A percentile compares a stretch with the other conserved stretches of the same genome.
These are phyloP conservation scores for Fraxinus angustifolia DNA, from an alignment of 305 asterid species.

Conservation along the genomic window DNA sequence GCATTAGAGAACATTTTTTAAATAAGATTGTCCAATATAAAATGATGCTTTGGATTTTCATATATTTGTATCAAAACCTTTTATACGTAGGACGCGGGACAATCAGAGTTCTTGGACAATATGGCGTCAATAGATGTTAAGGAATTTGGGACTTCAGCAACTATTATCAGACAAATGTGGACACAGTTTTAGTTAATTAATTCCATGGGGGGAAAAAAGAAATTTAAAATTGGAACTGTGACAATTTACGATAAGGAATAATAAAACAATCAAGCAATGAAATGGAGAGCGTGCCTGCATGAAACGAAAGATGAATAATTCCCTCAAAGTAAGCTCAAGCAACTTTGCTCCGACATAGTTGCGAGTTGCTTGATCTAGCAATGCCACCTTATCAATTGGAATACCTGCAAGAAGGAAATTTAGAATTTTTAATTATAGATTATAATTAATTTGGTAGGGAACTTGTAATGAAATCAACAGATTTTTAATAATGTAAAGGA, in stretches of 20 bases:
- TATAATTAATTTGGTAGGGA: not conserved
- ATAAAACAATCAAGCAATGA: slow-evolving; percentile 4
- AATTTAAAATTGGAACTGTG: not conserved
- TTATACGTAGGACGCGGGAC: not conserved
- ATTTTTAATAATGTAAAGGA: slow-evolving; percentile 9
- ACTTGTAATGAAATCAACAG: not conserved
- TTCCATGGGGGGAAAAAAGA: not conserved
- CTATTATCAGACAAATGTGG: not conserved
- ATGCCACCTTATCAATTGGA: slow-evolving; percentile 88
- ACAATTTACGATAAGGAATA: not conserved
- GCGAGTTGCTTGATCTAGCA: slow-evolving; percentile 73
- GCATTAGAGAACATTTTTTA: not conserved
- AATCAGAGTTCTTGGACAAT: not conserved
- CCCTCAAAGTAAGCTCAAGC: slow-evolving; percentile 83
- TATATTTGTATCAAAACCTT: not conserved
- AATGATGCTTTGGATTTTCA: not conserved
- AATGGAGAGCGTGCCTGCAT: slow-evolving; percentile 74
- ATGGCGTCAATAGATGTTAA: not conserved
- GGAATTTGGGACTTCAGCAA: not conserved
- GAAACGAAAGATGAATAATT: slow-evolving; percentile 74
- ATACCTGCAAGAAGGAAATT: slow-evolving; percentile 46
- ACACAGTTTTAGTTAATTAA: not conserved
- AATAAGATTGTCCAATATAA: not conserved
- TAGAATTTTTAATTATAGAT: slow-evolving; percentile 4
- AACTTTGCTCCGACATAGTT: slow-evolving; percentile 76